Percentiles rank a stretch among this genome's conserved stretches.
These are phyloP conservation scores for Blastocystis sp. DNA, from an alignment of 352 stramenopile species.

Conservation along the genomic window DNA sequence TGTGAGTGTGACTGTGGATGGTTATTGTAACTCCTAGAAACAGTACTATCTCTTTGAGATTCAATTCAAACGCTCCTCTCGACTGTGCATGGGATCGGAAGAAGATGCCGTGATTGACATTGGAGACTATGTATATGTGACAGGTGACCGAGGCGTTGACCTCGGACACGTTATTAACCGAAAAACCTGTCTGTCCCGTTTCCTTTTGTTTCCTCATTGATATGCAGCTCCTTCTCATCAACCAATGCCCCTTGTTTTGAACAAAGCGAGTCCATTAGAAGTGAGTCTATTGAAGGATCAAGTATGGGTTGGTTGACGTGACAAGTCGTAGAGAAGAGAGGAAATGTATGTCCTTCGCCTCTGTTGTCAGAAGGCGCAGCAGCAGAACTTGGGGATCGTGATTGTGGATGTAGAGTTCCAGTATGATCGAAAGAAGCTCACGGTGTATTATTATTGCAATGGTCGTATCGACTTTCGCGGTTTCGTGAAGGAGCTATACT, in stretches of 20 bases:
- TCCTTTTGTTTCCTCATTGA: not conserved
- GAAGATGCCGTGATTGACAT: conserved; percentile 38
- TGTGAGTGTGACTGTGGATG: too few relatives aligned
- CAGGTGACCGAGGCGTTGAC: conserved; percentile 43
- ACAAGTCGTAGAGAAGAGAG: conserved; percentile 48
- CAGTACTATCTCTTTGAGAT: conserved; percentile 41
- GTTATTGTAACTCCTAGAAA: not conserved
- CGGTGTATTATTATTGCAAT: conserved; percentile 41
- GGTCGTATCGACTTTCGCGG: conserved; percentile 41
- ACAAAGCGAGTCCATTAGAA: conserved; percentile 53
- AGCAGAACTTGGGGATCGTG: conserved; percentile 40
- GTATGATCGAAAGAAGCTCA: conserved; percentile 55
- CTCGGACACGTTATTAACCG: conserved; percentile 27
- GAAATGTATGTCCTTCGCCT: conserved; percentile 23
- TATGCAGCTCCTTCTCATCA: conserved; percentile 2
- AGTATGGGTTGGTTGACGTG: not conserved
- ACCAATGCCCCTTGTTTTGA: conserved; percentile 42
- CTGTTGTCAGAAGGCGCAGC: conserved; percentile 27
- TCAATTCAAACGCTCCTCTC: conserved; percentile 31
- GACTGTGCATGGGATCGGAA: conserved; percentile 39
- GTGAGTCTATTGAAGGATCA: conserved; percentile 33
- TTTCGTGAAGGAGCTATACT: conserved; percentile 54
- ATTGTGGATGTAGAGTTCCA: conserved; percentile 53
- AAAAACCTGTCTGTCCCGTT: conserved; percentile 11
- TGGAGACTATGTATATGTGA: conserved; percentile 56